Percentiles rank a stretch among this genome's conserved stretches.
Conservation (phyloP, 2,329 filamentous ascomycete species). For the Talaromyces islandicus region DNA sequence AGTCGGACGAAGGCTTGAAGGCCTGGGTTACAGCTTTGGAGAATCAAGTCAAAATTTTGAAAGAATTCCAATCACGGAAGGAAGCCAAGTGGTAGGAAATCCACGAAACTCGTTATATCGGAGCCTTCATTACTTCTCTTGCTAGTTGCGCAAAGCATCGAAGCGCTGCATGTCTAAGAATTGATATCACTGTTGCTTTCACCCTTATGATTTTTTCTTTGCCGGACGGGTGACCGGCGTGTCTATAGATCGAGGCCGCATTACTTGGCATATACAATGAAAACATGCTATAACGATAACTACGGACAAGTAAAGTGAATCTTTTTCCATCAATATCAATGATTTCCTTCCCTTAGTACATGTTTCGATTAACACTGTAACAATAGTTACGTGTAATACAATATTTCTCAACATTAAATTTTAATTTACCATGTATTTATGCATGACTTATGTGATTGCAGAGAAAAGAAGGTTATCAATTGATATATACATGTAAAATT, state of each 20-base stretch:
- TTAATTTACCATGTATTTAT: no score
- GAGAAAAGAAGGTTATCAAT: no score
- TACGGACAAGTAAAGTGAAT: neutral
- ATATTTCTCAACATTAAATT: no score
- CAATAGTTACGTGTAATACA: no score
- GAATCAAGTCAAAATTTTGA: conserved; percentile 70
- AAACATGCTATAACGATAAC: neutral
- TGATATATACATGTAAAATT: no score
- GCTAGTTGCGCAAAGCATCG: neutral
- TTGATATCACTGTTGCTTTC: neutral
- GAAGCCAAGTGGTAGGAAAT: conserved; percentile 41
- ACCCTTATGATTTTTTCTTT: neutral
- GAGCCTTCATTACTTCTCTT: neutral
- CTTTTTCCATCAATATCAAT: neutral
- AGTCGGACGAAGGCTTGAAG: conserved; percentile 60
- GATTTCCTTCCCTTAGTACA: neutral
- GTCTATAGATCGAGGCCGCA: neutral
- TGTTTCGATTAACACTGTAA: no score
- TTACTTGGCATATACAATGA: neutral
- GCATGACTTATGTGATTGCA: no score
- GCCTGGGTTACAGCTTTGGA: conserved; percentile 73
- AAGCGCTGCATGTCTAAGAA: neutral
- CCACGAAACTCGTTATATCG: neutral
- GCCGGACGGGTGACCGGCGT: neutral
- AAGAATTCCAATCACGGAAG: conserved; percentile 53